Conservation (phyloP, 306 rosid genomes). For the Trifolium pratense region DNA sequence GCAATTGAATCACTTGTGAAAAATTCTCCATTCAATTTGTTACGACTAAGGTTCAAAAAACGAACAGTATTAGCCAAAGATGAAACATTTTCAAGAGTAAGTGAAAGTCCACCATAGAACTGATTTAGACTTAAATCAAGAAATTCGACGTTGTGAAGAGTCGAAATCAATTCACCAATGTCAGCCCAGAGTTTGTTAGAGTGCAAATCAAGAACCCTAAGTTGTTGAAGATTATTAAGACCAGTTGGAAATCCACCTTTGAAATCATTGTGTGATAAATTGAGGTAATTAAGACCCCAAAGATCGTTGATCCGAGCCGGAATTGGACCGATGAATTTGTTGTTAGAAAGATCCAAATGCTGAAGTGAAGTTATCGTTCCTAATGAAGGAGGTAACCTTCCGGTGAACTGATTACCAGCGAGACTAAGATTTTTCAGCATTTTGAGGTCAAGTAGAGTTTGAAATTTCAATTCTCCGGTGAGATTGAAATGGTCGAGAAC, state of each 20-base stretch:
- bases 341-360: constrained; percentile 84
- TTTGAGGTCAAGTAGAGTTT: constrained; percentile 72
- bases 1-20: constrained; percentile 53
- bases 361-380: constrained; percentile 68
- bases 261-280: constrained; percentile 68
- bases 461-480: constrained; percentile 76
- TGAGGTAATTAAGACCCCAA: constrained; percentile 73
- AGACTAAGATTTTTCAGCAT: constrained; percentile 66
- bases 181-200: constrained; percentile 67
- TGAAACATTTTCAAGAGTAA: constrained; percentile 56
- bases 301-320: constrained; percentile 82
- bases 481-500: constrained; percentile 61
- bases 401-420: constrained; percentile 74
- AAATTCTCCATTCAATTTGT: constrained; percentile 67
- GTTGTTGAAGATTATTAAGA: constrained; percentile 76
- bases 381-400: constrained; percentile 74
- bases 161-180: constrained; percentile 54
- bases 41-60: constrained; percentile 62
- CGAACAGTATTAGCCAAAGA: constrained; percentile 72
- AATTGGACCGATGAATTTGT: constrained; percentile 86
- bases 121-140: constrained; percentile 77
- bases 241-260: constrained; percentile 71
- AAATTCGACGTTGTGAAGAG: constrained; percentile 68
- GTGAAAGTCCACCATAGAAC: constrained; percentile 69
- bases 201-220: constrained; percentile 81